Base-by-base conservation (phyloP, 768 basidiomycete species). In the Terana coerulea region DNA sequence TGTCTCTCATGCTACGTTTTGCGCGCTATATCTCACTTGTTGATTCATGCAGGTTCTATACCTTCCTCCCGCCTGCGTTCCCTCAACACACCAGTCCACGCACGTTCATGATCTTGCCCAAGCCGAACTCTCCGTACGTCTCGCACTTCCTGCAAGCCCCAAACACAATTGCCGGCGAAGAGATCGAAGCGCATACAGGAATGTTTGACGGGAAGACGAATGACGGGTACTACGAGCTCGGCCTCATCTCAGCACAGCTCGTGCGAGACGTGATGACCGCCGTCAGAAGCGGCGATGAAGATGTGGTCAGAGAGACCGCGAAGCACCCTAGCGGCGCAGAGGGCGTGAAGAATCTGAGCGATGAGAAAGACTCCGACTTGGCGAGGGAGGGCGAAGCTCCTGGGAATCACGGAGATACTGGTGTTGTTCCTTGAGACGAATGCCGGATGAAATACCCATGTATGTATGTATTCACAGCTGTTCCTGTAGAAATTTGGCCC, bases 181-280 rank as follows among this genome's bases (percentile, higher is more conserved):
- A 95, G 66, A 69, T 95, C 8, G 75, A 85, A 52, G 93, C 91
- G 5, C 94, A 98, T 63, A 89, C 81, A 30, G 84, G 84, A 29
- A 95, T 98, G 88, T 98, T 97, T 68, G 76, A 78, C 52, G 77
- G 81, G 5, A 77, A 73, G 56, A 83, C 81, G 21, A 95, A 97
- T 61, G 92, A 95, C 58, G 92, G 92, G 17, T 97, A 92, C 68
- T 95, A 95, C 62, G 82, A 83, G 59, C 73, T 97, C 6, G 94
- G 92, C 1, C 70, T 95, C 31, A 70, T 77, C 39, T 78, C 81
- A 0, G 84, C 81, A 15, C 74, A 79, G 44, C 59, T 81, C 22
- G 78, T 91, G 52, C 74, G 82, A 48, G 79, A 84, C 49, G 81
- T 81, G 0, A 64, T 86, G 15, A 61, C 67, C 28, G 54, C 51